Conservation (phyloP, 345 rosid genomes). For the Microthlaspi erraticum region DNA sequence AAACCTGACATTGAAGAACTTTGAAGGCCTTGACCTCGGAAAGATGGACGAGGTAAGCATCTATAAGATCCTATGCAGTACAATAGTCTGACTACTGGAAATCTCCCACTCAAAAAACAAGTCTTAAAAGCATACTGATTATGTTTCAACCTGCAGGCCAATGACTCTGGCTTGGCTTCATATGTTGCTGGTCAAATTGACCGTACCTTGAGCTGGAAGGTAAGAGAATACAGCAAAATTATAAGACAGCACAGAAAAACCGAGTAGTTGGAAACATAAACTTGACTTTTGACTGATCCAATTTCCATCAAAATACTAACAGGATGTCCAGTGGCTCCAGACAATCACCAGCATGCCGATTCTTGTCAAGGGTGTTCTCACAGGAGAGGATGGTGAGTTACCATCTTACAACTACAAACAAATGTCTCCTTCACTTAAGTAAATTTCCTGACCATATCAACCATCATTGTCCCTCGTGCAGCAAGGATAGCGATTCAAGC, state of each 20-base stretch:
- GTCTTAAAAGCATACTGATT: slow-evolving; percentile 1
- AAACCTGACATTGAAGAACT: slow-evolving; percentile 77
- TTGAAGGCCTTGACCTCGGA: slow-evolving; percentile 86
- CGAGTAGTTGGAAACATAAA: not conserved
- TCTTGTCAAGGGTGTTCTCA: slow-evolving; percentile 80
- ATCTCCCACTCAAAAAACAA: not conserved
- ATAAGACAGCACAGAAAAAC: not conserved
- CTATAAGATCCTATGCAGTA: not conserved
- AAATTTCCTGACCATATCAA: not conserved
- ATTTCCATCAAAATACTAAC: slow-evolving; percentile 13
- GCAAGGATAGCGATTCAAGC: slow-evolving; percentile 68
- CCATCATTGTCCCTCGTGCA: slow-evolving; percentile 29
- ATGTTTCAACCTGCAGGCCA: slow-evolving; percentile 48
- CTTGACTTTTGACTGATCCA: not conserved
- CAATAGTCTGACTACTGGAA: not conserved
- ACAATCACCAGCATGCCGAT: slow-evolving; percentile 79
- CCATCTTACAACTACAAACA: not conserved
- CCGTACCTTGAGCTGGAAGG: slow-evolving; percentile 87
- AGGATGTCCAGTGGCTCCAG: slow-evolving; percentile 85
- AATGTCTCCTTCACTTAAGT: not conserved
- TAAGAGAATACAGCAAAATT: slow-evolving; percentile 24
- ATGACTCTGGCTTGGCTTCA: slow-evolving; percentile 82
- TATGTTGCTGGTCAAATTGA: slow-evolving; percentile 89
- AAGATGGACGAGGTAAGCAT: slow-evolving; percentile 67
- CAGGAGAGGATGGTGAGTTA: slow-evolving; percentile 73